Base-by-base conservation (phyloP, 1,139 yeast genomes). In the Pneumocystis sp. region DNA sequence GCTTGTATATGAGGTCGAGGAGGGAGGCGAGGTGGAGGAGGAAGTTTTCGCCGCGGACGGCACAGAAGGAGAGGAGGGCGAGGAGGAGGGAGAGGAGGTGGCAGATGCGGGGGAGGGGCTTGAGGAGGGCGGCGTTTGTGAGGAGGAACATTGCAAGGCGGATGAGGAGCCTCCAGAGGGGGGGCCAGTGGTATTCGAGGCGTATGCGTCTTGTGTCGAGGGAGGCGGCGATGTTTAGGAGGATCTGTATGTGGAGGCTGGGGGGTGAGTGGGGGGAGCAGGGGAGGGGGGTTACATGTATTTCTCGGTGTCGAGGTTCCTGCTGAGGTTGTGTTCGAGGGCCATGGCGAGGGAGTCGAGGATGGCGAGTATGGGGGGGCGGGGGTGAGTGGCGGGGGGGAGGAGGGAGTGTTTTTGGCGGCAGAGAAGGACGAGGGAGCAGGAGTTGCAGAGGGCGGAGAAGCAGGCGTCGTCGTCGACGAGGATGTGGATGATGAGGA, bases 281-380 rank as follows among this genome's bases (percentile, higher is more conserved):
- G n/a, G n/a, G n/a, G n/a, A n/a, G n/a, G n/a, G n/a, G n/a, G n/a
- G n/a, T 61, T 17, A 56, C 10, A 64, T 63, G 61, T 75, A 74
- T 70, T 76, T 72, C 10, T 71, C 71, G 35, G 70, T 69, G 67
- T 77, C 78, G 60, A 74, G 64, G 5, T 68, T 64, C 19, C 71
- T 69, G 64, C 74, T 74, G 70, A 74, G 71, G 65, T 75, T 75
- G 64, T 71, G 73, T 44, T 77, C 69, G 29, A 77, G 64, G 19
- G 74, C 72, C 59, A 74, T 69, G 61, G 73, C 74, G 19, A 76
- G 66, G 1, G 72, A 67, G 64, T 77, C 80, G 42, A 77, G 65
- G 17, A 75, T 66, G 3, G 75, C 79, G 59, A 73, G 76, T 31
- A 76, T 64, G 70, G 12, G 66, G 61, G 17, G 74, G 74, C 57